phyloP scores from a whole-genome alignment of 345 rosid species.

The Garcia nutans region DNA sequence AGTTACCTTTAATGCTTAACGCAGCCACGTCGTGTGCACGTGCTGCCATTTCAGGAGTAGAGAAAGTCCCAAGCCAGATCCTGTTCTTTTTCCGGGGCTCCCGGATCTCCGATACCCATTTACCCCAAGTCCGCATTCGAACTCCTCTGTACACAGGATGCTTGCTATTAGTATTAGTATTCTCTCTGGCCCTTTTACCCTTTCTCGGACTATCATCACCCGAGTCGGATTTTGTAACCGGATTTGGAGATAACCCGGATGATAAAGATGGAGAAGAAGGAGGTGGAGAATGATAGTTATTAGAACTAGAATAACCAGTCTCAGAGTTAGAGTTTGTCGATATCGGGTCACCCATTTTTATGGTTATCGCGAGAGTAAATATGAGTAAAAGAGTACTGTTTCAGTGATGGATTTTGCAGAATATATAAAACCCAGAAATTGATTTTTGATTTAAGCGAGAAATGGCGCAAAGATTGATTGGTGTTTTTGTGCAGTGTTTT shows the following conservation, averaged over 20 bases:
- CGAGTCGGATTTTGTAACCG: slow-evolving; percentile 6
- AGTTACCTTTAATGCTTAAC: slow-evolving; percentile 69
- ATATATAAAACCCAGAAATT: neutral
- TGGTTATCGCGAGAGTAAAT: neutral
- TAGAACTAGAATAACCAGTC: slow-evolving; percentile 11
- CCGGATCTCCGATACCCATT: slow-evolving; percentile 98
- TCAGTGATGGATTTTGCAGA: neutral
- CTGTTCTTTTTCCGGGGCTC: slow-evolving; percentile 91
- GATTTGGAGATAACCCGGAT: slow-evolving; percentile 11
- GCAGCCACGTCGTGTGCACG: slow-evolving; percentile 99
- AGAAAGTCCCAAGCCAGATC: slow-evolving; percentile 97
- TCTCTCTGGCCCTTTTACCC: neutral
- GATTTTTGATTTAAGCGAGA: neutral
- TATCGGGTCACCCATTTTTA: slow-evolving; percentile 1
- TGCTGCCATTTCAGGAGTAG: slow-evolving; percentile 92
- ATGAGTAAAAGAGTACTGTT: neutral
- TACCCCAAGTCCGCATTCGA: slow-evolving; percentile 92
- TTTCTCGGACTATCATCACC: neutral
- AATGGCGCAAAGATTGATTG: neutral
- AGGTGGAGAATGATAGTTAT: slow-evolving; percentile 13
- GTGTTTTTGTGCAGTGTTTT: neutral
- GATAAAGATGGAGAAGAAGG: slow-evolving; percentile 17
- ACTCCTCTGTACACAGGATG: slow-evolving; percentile 78
- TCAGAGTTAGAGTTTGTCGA: slow-evolving; percentile 8
- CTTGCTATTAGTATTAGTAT: slow-evolving; percentile 26